phyloP scores from a whole-genome alignment of 169 alveolate genomes.

The Cryptosporidium baileyi region DNA sequence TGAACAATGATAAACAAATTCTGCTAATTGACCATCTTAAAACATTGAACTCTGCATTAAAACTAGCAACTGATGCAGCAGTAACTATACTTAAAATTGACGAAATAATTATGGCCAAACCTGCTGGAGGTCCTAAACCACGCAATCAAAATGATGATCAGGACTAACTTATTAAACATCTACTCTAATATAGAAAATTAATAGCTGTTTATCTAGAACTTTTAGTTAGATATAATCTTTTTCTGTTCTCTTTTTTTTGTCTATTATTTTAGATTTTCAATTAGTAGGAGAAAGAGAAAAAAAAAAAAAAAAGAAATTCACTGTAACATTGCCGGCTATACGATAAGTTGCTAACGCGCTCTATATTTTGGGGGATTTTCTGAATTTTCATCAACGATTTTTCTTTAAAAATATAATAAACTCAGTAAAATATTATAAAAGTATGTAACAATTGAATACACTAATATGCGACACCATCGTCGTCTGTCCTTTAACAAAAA shows the following conservation, averaged over 20 bases:
- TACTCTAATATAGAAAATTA: not conserved
- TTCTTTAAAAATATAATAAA: no score
- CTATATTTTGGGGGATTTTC: no score
- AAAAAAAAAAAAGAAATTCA: not conserved
- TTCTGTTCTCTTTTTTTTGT: not conserved
- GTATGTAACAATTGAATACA: not conserved
- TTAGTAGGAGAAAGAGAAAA: not conserved
- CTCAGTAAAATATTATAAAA: no score
- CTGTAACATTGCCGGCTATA: not conserved
- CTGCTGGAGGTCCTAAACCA: conserved; percentile 99
- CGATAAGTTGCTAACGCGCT: no score
- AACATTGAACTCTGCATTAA: conserved; percentile 94
- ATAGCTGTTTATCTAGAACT: not conserved
- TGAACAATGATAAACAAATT: conserved; percentile 15
- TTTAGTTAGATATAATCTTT: not conserved
- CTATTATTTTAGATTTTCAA: not conserved
- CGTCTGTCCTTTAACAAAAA: conserved; percentile 34
- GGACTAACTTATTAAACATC: not conserved
- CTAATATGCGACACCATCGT: conserved; percentile 68
- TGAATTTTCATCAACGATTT: no score
- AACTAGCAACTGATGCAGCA: conserved; percentile 96
- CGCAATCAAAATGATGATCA: conserved; percentile 80
- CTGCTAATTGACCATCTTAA: conserved; percentile 90
- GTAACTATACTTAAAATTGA: conserved; percentile 96
- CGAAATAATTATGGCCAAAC: conserved; percentile 97